phyloP scores from a whole-genome alignment of 176 grass and related monocot genomes.

The Oropetium thomaeum region DNA sequence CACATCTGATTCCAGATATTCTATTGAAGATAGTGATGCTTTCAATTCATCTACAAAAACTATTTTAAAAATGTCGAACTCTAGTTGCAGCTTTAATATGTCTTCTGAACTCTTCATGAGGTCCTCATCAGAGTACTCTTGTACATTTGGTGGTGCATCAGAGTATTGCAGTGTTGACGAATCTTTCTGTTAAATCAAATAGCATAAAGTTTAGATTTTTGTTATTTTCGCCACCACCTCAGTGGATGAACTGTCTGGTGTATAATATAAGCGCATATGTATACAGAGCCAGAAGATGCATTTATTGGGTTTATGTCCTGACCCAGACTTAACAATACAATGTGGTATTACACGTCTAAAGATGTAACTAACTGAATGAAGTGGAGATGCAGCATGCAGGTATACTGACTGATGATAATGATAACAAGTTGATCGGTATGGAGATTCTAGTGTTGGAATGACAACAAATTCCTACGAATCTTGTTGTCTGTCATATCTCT shows the following conservation, averaged over 20 bases:
- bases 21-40: constrained; percentile 33
- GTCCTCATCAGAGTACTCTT: constrained; percentile 28
- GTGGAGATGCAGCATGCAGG: neutral
- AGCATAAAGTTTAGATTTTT: neutral
- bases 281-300: neutral
- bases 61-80: constrained; percentile 58
- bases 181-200: constrained; percentile 27
- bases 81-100: constrained; percentile 48
- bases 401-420: neutral
- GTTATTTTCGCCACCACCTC: neutral
- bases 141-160: constrained; percentile 16
- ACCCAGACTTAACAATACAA: neutral
- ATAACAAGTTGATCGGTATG: neutral
- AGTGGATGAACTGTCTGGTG: neutral
- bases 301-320: neutral
- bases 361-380: neutral
- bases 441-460: neutral
- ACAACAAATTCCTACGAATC: neutral
- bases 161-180: constrained; percentile 2
- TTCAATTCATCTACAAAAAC: constrained; percentile 47
- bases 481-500: neutral
- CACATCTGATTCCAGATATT: constrained; percentile 48
- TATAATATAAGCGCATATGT: neutral
- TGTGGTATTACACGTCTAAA: neutral
- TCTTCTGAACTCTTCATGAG: constrained; percentile 32